Conservation (phyloP, 2,329 filamentous ascomycete species). For the Geosmithia morbida region DNA sequence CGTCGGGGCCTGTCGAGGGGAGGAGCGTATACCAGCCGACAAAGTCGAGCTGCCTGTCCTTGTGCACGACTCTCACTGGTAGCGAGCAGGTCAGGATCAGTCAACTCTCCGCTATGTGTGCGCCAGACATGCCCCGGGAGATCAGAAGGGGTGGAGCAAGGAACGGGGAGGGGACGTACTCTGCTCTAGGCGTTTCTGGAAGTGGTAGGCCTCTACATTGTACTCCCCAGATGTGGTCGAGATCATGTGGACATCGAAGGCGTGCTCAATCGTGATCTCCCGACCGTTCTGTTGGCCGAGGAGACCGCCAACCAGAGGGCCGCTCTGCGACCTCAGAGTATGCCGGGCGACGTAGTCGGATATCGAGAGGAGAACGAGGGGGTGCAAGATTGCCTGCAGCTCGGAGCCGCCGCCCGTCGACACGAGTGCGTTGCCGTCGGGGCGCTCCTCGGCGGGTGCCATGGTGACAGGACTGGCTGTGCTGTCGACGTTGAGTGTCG, state of each 20-base stretch:
- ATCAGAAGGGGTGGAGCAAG: neutral
- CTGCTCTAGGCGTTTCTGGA: constrained; percentile 65
- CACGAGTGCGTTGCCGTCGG: constrained; percentile 39
- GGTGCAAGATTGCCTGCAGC: constrained; percentile 75
- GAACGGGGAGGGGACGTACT: constrained; percentile 37
- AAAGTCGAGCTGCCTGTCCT: constrained; percentile 65
- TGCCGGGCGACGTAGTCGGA: constrained; percentile 94
- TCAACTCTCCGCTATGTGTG: neutral
- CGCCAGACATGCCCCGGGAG: neutral
- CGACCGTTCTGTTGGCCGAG: constrained; percentile 84
- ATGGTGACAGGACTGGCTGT: neutral
- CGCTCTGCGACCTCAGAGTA: constrained; percentile 58
- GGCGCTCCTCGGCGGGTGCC: constrained; percentile 7
- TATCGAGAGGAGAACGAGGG: constrained; percentile 87
- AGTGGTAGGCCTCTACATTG: constrained; percentile 37
- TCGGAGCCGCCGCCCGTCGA: constrained; percentile 56
- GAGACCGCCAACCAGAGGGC: constrained; percentile 75
- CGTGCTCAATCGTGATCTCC: constrained; percentile 82
- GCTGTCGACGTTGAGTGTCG: neutral
- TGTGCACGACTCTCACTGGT: constrained; percentile 77
- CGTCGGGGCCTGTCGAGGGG: constrained; percentile 55
- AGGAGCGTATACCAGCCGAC: constrained; percentile 88
- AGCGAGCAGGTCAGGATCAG: too few relatives aligned
- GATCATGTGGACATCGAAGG: constrained; percentile 46
- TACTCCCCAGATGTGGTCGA: constrained; percentile 30